A percentile compares a stretch with the other conserved stretches of the same genome.
Conservation (phyloP, 2,329 filamentous ascomycete genomes). For the Leptographium procerum region DNA sequence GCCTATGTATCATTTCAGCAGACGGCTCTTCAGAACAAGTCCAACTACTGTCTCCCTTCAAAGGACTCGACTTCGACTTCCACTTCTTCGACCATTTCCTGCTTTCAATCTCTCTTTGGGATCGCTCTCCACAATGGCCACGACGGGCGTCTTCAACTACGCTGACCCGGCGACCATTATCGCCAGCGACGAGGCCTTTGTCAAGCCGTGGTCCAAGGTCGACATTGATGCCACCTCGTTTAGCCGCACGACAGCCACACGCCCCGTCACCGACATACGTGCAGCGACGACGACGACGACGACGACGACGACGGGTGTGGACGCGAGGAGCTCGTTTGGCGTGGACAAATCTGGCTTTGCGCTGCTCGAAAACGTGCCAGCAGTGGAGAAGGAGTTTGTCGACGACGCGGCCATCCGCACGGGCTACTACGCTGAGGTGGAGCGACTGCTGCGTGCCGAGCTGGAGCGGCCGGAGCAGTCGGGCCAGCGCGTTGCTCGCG, state of each 20-base stretch:
- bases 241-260: slow-evolving; percentile 29
- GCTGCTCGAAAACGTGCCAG: slow-evolving; percentile 35
- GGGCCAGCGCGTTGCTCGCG: slow-evolving; percentile 36
- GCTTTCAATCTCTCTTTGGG: neutral
- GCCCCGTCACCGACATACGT: slow-evolving; percentile 44
- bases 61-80: too few relatives aligned
- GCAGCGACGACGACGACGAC: slow-evolving; percentile 29
- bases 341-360: slow-evolving; percentile 49
- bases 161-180: slow-evolving; percentile 40
- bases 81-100: neutral
- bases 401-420: slow-evolving; percentile 43
- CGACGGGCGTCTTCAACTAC: slow-evolving; percentile 38
- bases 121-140: slow-evolving; percentile 7
- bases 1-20: too few relatives aligned
- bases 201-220: slow-evolving; percentile 54
- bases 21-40: neutral
- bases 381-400: slow-evolving; percentile 41
- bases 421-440: slow-evolving; percentile 52
- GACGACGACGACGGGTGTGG: too few relatives aligned
- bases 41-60: neutral
- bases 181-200: slow-evolving; percentile 20
- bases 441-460: slow-evolving; percentile 41
- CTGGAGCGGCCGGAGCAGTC: slow-evolving; percentile 19
- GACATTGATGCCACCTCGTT: slow-evolving; percentile 48
- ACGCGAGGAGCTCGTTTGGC: slow-evolving; percentile 38